A percentile compares a stretch with the other conserved stretches of the same genome.
Conservation (phyloP, 2,329 filamentous ascomycete species). For the Penicillium sumatraense region DNA sequence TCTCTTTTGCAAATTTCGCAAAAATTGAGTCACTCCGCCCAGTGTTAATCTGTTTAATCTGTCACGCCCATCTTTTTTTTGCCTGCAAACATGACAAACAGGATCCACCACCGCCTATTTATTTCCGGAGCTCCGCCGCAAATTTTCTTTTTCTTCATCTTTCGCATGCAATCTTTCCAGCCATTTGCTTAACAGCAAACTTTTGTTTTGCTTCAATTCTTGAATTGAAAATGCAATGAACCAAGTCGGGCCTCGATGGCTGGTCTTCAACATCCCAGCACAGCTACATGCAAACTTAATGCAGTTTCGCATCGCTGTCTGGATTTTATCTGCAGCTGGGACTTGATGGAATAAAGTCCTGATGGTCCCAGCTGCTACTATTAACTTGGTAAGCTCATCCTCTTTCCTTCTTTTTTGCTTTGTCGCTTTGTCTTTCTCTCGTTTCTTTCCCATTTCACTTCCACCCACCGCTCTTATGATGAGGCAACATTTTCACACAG, state of each 20-base stretch:
- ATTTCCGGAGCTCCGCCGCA: constrained; percentile 4
- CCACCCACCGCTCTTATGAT: constrained; percentile 47
- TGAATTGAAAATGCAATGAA: too few species aligned
- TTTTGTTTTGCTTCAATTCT: not conserved
- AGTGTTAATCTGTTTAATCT: not conserved
- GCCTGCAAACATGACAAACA: constrained; percentile 27
- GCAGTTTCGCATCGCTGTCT: not conserved
- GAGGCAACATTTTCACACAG: constrained; percentile 60
- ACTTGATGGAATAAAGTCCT: not conserved
- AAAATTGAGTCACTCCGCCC: not conserved
- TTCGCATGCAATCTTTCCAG: not conserved
- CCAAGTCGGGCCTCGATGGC: too few species aligned
- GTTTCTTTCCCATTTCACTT: not conserved
- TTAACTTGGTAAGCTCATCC: constrained; percentile 13
- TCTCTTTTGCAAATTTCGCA: not conserved
- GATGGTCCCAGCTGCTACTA: not conserved
- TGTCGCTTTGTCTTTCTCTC: not conserved
- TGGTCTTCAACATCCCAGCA: not conserved
- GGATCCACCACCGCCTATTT: constrained; percentile 23
- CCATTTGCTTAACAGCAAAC: not conserved
- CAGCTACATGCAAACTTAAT: not conserved
- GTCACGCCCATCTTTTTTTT: constrained; percentile 21
- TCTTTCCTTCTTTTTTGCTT: not conserved
- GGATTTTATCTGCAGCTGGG: not conserved
- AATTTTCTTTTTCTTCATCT: constrained; percentile 6